phyloP scores from a whole-genome alignment of 352 stramenopile genomes.

The Phytophthora pini region DNA sequence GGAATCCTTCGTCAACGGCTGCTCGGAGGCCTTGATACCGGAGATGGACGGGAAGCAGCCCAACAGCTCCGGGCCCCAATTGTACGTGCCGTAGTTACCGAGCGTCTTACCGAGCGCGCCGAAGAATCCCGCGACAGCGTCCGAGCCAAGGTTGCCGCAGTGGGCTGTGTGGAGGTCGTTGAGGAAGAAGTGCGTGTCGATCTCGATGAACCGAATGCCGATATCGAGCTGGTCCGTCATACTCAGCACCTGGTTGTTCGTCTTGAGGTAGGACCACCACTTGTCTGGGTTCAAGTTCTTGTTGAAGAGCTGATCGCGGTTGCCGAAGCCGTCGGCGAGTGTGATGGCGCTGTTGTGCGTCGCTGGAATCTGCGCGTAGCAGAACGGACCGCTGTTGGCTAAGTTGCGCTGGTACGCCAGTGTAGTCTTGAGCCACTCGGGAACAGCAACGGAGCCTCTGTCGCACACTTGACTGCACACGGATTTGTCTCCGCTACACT shows the following conservation, averaged over 20 bases:
- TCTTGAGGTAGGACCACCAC: constrained; percentile 65
- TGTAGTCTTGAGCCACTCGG: constrained; percentile 49
- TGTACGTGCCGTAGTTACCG: constrained; percentile 46
- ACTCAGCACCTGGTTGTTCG: constrained; percentile 72
- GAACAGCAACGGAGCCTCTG: constrained; percentile 41
- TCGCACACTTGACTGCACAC: constrained; percentile 61
- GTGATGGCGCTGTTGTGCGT: constrained; percentile 79
- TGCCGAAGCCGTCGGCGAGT: constrained; percentile 67
- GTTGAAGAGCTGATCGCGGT: constrained; percentile 72
- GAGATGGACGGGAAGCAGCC: constrained; percentile 72
- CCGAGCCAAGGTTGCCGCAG: constrained; percentile 53
- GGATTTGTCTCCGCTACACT: constrained; percentile 48
- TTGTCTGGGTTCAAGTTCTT: constrained; percentile 48
- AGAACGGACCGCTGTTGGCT: constrained; percentile 50
- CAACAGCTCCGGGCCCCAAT: constrained; percentile 56
- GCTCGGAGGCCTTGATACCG: constrained; percentile 62
- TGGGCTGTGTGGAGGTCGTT: constrained; percentile 65
- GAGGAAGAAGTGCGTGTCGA: constrained; percentile 43
- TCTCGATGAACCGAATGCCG: constrained; percentile 66
- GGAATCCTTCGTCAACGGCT: constrained; percentile 41
- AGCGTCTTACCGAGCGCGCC: constrained; percentile 47
- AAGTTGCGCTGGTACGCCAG: constrained; percentile 63
- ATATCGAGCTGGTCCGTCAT: constrained; percentile 71
- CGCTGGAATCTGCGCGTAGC: constrained; percentile 55
- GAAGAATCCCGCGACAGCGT: constrained; percentile 41